Conservation (phyloP, 345 rosid genomes). For the Acer saccharum region DNA sequence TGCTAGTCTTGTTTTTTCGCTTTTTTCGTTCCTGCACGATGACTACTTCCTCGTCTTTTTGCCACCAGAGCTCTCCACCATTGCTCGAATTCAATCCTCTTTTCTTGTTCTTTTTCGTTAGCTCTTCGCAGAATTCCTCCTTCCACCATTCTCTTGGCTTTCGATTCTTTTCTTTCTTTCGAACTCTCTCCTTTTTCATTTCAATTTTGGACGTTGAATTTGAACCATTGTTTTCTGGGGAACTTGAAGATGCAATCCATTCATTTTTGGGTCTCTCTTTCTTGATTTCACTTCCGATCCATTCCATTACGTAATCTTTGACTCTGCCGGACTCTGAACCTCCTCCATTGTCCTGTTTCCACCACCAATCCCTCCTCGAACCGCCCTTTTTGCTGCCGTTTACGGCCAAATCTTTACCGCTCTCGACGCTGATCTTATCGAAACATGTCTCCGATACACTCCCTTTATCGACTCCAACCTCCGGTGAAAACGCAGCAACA, state of each 20-base stretch:
- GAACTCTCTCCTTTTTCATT: constrained; percentile 44
- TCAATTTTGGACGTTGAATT: constrained; percentile 32
- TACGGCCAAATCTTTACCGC: constrained; percentile 40
- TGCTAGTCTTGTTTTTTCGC: constrained; percentile 47
- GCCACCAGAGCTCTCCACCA: constrained; percentile 69
- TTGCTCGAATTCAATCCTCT: constrained; percentile 38
- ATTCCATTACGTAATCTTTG: constrained; percentile 79
- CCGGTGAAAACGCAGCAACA: constrained; percentile 39
- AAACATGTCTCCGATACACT: constrained; percentile 49
- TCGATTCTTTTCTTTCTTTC: constrained; percentile 53
- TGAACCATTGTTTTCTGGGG: constrained; percentile 30
- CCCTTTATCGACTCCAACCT: constrained; percentile 43
- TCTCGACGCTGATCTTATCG: constrained; percentile 45
- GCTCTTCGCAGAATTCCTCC: constrained; percentile 80
- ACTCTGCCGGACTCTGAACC: constrained; percentile 65
- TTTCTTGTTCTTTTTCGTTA: constrained; percentile 61
- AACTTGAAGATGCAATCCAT: constrained; percentile 45
- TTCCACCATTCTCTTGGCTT: constrained; percentile 90
- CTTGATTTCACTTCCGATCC: constrained; percentile 79
- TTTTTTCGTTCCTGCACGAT: constrained; percentile 35
- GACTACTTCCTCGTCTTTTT: constrained; percentile 47
- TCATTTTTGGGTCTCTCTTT: constrained; percentile 60
- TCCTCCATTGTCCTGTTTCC: constrained; percentile 73
- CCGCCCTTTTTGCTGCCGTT: constrained; percentile 34
- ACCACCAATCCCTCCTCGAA: constrained; percentile 74